A percentile compares a stretch with the other conserved stretches of the same genome.
Conservation (phyloP, 768 basidiomycete species). For the Pholiota molesta region DNA sequence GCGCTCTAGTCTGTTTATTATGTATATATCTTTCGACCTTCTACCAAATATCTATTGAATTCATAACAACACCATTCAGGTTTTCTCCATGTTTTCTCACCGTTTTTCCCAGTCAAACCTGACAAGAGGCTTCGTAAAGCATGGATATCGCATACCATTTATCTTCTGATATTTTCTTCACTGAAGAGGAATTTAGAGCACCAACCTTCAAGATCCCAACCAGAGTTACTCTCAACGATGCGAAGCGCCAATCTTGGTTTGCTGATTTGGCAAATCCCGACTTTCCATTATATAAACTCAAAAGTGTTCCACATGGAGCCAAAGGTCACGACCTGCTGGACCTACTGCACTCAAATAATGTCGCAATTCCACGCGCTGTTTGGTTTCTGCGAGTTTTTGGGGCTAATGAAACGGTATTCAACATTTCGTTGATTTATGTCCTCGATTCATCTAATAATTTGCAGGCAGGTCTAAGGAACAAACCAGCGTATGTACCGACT, state of each 20-base stretch:
- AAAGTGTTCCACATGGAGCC: conserved; percentile 84
- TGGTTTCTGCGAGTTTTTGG: conserved; percentile 90
- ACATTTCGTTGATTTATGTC: not conserved
- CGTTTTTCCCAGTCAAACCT: too few species aligned
- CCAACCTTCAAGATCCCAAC: conserved; percentile 80
- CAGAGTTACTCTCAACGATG: conserved; percentile 80
- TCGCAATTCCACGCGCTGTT: conserved; percentile 79
- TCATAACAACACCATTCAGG: too few species aligned
- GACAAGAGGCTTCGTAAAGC: too few species aligned
- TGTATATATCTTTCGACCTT: too few species aligned
- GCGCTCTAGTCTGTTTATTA: too few species aligned
- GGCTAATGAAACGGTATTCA: conserved; percentile 76
- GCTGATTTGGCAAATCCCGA: conserved; percentile 79
- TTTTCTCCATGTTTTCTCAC: too few species aligned
- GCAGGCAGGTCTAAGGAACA: conserved; percentile 75
- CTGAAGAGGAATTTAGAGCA: conserved; percentile 37
- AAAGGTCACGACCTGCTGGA: conserved; percentile 87
- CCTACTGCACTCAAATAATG: conserved; percentile 72
- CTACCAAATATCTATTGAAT: too few species aligned
- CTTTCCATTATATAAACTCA: conserved; percentile 80
- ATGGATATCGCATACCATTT: too few species aligned
- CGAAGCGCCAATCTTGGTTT: conserved; percentile 83
- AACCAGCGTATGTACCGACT: conserved; percentile 77
- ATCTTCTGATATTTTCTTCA: not conserved
- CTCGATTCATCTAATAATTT: not conserved